Evolutionary conservation across 805 yeast species (phyloP), one percentile per base, ranked within the genome.

Genomic region (Candida koratica): DNA sequence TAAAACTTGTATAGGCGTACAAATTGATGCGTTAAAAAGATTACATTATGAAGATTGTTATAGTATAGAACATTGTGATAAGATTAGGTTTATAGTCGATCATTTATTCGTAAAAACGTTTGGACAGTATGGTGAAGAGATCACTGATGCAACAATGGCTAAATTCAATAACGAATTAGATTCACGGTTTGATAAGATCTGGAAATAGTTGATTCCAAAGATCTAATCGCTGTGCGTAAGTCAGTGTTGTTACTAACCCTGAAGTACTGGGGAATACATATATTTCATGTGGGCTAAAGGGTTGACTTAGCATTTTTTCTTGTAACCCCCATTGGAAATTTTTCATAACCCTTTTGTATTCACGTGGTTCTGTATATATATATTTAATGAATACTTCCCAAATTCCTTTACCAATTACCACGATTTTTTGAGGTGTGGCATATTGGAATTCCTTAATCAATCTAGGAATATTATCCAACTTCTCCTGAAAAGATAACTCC

Each of bases 261-360:
- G 87, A 80, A 0, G 89, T 81, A 29, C 79, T 79, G 2, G 89
- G 88, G 17, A 81, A 69, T 5, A 83, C 87, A 53, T 68, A 78
- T 0, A 76, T 52, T 4, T 49, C 52, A 46, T 37, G 17, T n/a
- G 8, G n/a, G 25, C 44, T 27, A 37, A 45, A 13, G 11, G 25
- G 7, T 38, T 42, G 27, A 47, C 61, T 73, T 14, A 11, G 34
- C 2, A 15, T 34, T 14, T 17, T 14, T 3, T 29, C 34, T 37
- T 64, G 68, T 16, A 39, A 34, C 0, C 90, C 93, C 77, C 81
- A 83, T 22, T 46, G 28, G 41, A 82, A 81, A 7, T 20, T 12
- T 23, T 42, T 27, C 32, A 29, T 29, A 3, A 17, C 18, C 13
- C 14, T 8, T 20, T 29, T 29, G 18, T 29, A 29, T 11, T 29